Evolutionary conservation across 768 basidiomycete genomes (phyloP).

Genomic region (Collybia mongolica): DNA sequence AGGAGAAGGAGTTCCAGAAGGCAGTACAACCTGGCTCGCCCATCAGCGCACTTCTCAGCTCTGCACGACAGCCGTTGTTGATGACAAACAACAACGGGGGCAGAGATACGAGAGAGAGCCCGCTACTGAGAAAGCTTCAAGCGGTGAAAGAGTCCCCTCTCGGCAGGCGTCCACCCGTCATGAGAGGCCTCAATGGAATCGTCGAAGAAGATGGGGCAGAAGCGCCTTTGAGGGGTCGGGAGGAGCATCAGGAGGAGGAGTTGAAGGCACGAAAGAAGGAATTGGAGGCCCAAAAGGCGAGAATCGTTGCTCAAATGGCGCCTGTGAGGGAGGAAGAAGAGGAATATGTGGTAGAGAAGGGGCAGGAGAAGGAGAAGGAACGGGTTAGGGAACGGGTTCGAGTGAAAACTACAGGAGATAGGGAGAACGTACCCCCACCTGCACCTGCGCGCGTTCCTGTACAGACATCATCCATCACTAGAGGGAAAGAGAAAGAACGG

Average conservation of each 20-base stretch:
- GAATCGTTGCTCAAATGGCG: conserved; percentile 94
- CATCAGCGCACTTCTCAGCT: conserved; percentile 86
- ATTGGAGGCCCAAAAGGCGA: conserved; percentile 86
- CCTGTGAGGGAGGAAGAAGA: conserved; percentile 50
- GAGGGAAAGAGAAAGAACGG: conserved; percentile 10
- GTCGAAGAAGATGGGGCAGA: conserved; percentile 32
- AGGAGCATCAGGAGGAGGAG: conserved; percentile 28
- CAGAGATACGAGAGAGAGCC: conserved; percentile 32
- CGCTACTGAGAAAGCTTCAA: conserved; percentile 54
- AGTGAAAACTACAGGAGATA: conserved; percentile 17
- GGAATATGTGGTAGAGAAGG: conserved; percentile 23
- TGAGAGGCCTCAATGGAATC: conserved; percentile 43
- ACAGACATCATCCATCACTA: conserved; percentile 1
- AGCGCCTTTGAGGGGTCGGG: conserved; percentile 23
- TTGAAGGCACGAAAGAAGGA: conserved; percentile 58
- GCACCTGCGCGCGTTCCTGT: conserved; percentile 1
- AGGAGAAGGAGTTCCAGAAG: conserved; percentile 96
- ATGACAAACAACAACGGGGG: conserved; percentile 43
- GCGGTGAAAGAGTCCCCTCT: conserved; percentile 58
- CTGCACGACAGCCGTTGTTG: conserved; percentile 84
- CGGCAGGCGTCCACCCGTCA: conserved; percentile 36
- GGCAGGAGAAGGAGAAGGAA: conserved; percentile 20
- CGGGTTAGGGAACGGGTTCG: conserved; percentile 20
- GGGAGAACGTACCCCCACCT: conserved; percentile 30
- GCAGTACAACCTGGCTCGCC: conserved; percentile 95